Evolutionary conservation across 2,329 filamentous ascomycete genomes (phyloP).

Genomic region (Pyrenochaeta sp.): DNA sequence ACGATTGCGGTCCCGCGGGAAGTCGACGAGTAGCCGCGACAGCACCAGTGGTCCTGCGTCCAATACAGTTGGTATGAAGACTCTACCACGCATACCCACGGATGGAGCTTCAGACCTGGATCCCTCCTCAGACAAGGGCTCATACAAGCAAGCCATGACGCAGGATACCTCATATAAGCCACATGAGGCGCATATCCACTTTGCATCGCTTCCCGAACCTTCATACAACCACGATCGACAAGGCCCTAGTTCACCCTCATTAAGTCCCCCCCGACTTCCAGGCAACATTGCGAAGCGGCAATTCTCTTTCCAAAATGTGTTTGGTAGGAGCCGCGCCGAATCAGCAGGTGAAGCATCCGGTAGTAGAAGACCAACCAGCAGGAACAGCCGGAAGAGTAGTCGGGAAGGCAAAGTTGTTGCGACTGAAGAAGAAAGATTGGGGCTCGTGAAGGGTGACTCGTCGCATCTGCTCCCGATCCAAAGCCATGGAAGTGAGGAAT

Average conservation of each 20-base stretch:
- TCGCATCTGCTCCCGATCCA: conserved; percentile 37
- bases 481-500: conserved; percentile 30
- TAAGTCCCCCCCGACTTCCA: conserved; percentile 65
- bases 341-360: conserved; percentile 32
- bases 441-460: conserved; percentile 80
- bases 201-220: conserved; percentile 46
- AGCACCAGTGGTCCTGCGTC: conserved; percentile 21
- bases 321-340: conserved; percentile 61
- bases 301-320: conserved; percentile 92
- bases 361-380: conserved; percentile 32
- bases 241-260: conserved; percentile 51
- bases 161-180: conserved; percentile 59
- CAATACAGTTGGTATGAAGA: conserved; percentile 30
- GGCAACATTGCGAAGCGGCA: conserved; percentile 72
- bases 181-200: conserved; percentile 53
- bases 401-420: conserved; percentile 52
- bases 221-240: conserved; percentile 48
- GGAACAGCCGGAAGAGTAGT: conserved; percentile 44
- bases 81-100: conserved; percentile 28
- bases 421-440: conserved; percentile 84
- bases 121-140: conserved; percentile 50
- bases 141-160: conserved; percentile 56
- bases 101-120: conserved; percentile 32
- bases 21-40: conserved; percentile 39
- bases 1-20: conserved; percentile 44